phyloP scores from a whole-genome alignment of 257 asterid species.

The Nicotiana obtusifolia region DNA sequence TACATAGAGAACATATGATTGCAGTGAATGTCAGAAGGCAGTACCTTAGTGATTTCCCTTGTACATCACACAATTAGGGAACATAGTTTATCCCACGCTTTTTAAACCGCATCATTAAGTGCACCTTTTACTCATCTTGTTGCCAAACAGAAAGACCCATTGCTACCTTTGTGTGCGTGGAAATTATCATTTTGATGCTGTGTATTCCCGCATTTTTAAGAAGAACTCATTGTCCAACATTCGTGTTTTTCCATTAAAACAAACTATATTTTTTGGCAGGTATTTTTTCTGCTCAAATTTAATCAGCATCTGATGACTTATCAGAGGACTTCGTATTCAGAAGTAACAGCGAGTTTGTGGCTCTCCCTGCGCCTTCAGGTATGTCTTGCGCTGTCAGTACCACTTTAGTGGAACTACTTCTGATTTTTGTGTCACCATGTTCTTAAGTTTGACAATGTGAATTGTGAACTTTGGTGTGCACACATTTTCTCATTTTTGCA shows the following conservation, averaged over 20 bases:
- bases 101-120: background rate
- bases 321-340: slow-evolving; percentile 90
- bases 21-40: background rate
- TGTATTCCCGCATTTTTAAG: background rate
- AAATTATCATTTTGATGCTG: background rate
- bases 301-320: slow-evolving; percentile 53
- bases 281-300: slow-evolving; percentile 56
- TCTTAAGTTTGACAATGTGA: slow-evolving; percentile 2
- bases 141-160: background rate
- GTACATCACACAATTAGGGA: background rate
- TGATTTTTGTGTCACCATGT: background rate
- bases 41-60: background rate
- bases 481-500: background rate
- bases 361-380: slow-evolving; percentile 99
- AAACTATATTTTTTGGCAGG: slow-evolving; percentile 39
- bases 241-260: background rate
- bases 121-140: background rate
- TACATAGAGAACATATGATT: background rate
- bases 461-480: background rate
- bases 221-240: background rate
- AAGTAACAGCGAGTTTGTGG: slow-evolving; percentile 88
- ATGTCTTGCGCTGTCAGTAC: background rate
- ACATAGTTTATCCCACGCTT: background rate
- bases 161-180: background rate
- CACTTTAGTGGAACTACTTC: background rate